Base-by-base conservation (phyloP, 2,329 filamentous ascomycete genomes). In the Fusarium pseudocircinatum region DNA sequence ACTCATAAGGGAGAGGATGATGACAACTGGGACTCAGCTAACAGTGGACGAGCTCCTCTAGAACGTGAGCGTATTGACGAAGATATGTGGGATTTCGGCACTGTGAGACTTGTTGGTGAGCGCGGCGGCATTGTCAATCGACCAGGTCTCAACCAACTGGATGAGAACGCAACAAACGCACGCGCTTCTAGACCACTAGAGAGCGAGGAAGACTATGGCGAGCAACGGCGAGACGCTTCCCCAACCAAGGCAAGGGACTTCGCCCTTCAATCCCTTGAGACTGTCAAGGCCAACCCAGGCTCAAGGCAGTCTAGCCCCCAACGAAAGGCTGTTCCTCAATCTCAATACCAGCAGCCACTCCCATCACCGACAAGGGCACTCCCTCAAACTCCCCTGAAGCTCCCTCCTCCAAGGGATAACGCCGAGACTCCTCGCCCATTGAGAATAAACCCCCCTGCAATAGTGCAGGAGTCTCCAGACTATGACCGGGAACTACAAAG, bases 71-170 rank as follows among this genome's bases (percentile, higher is more conserved):
- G 84, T 24, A 85, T 89, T 13, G 88, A 92, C 70, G 94, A 98
- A 80, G 96, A 98, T 81, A 90, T 98, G 80, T 99, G 96, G 96
- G 96, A 99, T 82, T 99, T 99, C 85, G 96, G 96, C 47, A 99
- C 96, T 0, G 94, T 99, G 59, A 89, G 95, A 63, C 91, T 97
- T 11, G 91, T 92, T n/a, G 89, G 88, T 37, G 90, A 92, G 60
- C 88, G 90, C 34, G 90, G 91, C 69, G 87, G 87, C 36, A 79
- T 89, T 3, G 79, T 88, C 13, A 84, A 83, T 50, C 84, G 90
- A 52, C 87, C 87, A 1, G 92, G 92, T 7, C 84, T 90, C 22
- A 87, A 92, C 75, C 86, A 91, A 1, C 90, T 97, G 91, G 95
- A 94, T 74, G 94, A 95, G 68, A 92, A 93, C 37, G 92, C 92